Base-by-base conservation (phyloP, 2,329 filamentous ascomycete genomes). In the Ceratocystis harringtonii region DNA sequence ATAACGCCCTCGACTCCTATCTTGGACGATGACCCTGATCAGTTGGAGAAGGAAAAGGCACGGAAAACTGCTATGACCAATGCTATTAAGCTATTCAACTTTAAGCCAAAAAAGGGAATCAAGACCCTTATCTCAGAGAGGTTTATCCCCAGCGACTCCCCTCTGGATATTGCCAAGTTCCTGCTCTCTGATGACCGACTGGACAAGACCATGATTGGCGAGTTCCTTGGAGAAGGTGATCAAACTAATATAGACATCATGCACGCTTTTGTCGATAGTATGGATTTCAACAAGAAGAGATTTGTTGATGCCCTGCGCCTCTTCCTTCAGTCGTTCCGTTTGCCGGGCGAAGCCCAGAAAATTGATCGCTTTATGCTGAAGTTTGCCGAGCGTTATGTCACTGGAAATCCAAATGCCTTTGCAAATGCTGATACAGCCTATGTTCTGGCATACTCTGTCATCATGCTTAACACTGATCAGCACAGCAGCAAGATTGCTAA, bases 361-460 rank as follows among this genome's bases (percentile, higher is more conserved):
- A 99, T 99, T 70, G 94, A 99, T 84, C 89, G 94, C 61, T 95
- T 97, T 76, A 97, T 99, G 94, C 79, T 99, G 70, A 99, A 99
- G 74, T 99, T 97, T 76, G 94, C 94, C 8, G 92, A 97, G 75
- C 86, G 92, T 68, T 99, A 99, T 74, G 89, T 95, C 63, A 88
- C 87, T 68, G 92, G 92, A 36, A 99, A 99, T 70, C 94, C 94
- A 0, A 96, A 96, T 72, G 92, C 94, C 0, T 99, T 96, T 75
- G 94, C 94, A 44, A 99, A 97, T 72, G 95, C 94, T 1, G 95
- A 99, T 73, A 99, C 95, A 0, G 92, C 94, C 15, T 99, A 99
- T 70, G 90, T 99, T 7, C 79, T 99, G 45, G 87, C 91, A 0
- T 99, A 99, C 75, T 97, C 92, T 0, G 94, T 97, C 65, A 96